Conservation (phyloP, 177 flowering plant species). For the Vitis hybrid region DNA sequence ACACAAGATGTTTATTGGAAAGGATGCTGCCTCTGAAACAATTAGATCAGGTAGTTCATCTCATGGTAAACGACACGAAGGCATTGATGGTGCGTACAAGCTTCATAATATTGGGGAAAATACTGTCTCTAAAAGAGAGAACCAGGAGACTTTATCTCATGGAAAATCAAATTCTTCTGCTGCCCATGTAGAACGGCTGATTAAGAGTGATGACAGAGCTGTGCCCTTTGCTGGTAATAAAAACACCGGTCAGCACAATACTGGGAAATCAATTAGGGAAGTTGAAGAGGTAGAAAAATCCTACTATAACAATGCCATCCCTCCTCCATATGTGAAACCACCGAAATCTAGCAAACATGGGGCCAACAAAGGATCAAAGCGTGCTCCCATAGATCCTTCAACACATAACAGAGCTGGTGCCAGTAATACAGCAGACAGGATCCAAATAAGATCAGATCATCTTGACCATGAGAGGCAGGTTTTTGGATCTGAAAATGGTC, state of each 20-base stretch:
- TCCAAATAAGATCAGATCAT: constrained; percentile 14
- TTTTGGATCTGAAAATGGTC: background rate
- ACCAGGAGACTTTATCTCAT: constrained; percentile 4
- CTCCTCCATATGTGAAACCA: constrained; percentile 46
- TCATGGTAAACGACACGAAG: constrained; percentile 25
- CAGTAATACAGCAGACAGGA: constrained; percentile 19
- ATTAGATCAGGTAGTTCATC: constrained; percentile 28
- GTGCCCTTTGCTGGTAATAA: constrained; percentile 10
- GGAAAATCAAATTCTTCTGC: constrained; percentile 16
- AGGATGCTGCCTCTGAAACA: constrained; percentile 13
- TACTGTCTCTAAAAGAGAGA: constrained; percentile 17
- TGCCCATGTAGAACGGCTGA: constrained; percentile 2
- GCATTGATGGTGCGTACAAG: constrained; percentile 18
- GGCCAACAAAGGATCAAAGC: constrained; percentile 13
- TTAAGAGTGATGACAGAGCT: constrained; percentile 17
- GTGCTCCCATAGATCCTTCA: constrained; percentile 22
- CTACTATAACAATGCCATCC: constrained; percentile 23
- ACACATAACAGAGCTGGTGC: constrained; percentile 4
- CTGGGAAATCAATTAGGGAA: constrained; percentile 15
- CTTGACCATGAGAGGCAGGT: constrained; percentile 17
- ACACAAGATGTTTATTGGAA: constrained; percentile 8
- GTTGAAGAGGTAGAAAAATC: constrained; percentile 29
- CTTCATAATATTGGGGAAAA: constrained; percentile 17
- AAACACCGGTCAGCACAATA: constrained; percentile 6
- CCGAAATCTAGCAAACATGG: constrained; percentile 29